Evolutionary conservation across 2,329 filamentous ascomycete species (phyloP).

Genomic region (Periconia sp.): DNA sequence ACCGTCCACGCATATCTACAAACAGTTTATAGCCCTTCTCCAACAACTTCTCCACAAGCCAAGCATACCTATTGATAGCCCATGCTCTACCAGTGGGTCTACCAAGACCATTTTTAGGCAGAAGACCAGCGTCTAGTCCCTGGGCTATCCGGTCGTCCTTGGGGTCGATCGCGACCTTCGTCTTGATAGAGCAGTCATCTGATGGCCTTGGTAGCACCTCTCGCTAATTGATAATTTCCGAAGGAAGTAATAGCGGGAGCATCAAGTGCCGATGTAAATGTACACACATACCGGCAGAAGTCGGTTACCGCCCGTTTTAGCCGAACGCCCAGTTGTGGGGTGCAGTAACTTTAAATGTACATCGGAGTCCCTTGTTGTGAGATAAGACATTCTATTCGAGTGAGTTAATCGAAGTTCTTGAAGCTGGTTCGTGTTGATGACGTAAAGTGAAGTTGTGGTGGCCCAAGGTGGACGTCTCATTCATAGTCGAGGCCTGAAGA

Average conservation of each 20-base stretch:
- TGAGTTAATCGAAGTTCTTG: too few species aligned
- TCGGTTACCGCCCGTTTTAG: conserved; percentile 4
- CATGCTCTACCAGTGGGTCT: background rate
- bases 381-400: too few species aligned
- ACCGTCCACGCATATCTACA: background rate
- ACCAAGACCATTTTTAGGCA: conserved; percentile 5
- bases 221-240: background rate
- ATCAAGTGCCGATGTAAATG: conserved; percentile 1
- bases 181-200: background rate
- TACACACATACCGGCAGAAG: conserved; percentile 3
- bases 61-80: background rate
- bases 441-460: too few species aligned
- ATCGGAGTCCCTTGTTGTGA: too few species aligned
- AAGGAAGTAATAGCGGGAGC: background rate
- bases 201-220: background rate
- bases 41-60: conserved; percentile 2
- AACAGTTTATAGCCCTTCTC: conserved; percentile 2
- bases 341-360: background rate
- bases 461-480: too few species aligned
- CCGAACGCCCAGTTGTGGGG: conserved; percentile 7
- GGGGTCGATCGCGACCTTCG: background rate
- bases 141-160: background rate
- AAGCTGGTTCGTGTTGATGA: too few species aligned
- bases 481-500: too few species aligned
- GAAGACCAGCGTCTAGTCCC: too few species aligned